Conservation (phyloP, 106 monocot genomes). For the Ottelia alismoides region DNA sequence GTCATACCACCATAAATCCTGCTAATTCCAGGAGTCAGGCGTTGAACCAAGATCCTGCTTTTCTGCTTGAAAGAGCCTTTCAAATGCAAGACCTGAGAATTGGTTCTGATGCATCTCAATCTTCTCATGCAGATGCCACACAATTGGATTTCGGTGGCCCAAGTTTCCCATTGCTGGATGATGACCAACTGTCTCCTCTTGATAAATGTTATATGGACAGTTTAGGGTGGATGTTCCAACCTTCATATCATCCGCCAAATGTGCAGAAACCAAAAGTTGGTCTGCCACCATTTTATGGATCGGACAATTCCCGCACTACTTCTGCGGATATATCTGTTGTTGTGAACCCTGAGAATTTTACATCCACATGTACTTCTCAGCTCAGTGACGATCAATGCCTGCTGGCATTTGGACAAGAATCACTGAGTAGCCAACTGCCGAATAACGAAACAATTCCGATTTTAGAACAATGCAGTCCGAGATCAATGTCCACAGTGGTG, state of each 20-base stretch:
- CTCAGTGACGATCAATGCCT: slow-evolving; percentile 8
- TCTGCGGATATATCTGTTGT: slow-evolving; percentile 40
- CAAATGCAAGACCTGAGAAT: no score
- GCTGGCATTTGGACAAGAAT: slow-evolving; percentile 27
- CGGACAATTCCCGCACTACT: slow-evolving; percentile 22
- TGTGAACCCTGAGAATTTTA: slow-evolving; percentile 17
- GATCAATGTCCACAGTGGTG: no score
- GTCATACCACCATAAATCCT: no score
- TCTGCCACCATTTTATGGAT: slow-evolving; percentile 2
- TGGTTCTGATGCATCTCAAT: no score
- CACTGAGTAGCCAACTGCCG: slow-evolving; percentile 8
- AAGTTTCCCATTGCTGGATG: no score
- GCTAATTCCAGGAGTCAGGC: no score
- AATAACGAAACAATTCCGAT: not conserved
- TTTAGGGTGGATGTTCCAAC: slow-evolving; percentile 1
- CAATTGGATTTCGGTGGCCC: no score
- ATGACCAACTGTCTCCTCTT: no score
- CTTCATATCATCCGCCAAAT: not conserved
- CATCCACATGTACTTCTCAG: slow-evolving; percentile 17
- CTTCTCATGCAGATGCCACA: no score
- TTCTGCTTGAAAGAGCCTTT: no score
- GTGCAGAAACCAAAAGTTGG: not conserved
- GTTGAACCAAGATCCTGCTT: no score
- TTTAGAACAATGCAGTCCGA: slow-evolving; percentile 6
- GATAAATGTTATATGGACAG: no score